Conservation (phyloP, 306 rosid genomes). For the Gastrolobium villosum region DNA sequence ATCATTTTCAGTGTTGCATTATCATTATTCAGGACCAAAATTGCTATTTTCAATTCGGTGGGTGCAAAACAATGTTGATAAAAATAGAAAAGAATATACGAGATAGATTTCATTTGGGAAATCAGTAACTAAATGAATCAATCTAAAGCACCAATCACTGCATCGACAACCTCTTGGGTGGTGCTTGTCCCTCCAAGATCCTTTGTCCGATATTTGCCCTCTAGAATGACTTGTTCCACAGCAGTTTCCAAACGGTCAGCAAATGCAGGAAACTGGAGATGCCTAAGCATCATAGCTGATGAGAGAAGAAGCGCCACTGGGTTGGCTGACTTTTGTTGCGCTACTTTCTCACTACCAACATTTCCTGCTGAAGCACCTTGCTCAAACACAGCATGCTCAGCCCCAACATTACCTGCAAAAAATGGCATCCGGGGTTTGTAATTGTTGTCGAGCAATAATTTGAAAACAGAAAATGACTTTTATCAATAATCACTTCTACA, state of each 20-base stretch:
- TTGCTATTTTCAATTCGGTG: constrained; percentile 41
- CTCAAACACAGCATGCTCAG: constrained; percentile 88
- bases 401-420: constrained; percentile 85
- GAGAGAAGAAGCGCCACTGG: constrained; percentile 90
- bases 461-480: background rate
- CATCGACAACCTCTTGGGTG: constrained; percentile 85
- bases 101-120: constrained; percentile 34
- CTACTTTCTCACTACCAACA: constrained; percentile 67
- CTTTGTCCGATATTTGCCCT: constrained; percentile 70
- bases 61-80: constrained; percentile 45
- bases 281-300: constrained; percentile 95
- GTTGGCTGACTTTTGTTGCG: constrained; percentile 74
- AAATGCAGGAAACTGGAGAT: constrained; percentile 89
- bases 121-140: constrained; percentile 49
- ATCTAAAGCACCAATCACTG: constrained; percentile 67
- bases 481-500: constrained; percentile 17
- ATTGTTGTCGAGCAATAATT: background rate
- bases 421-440: background rate
- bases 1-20: constrained; percentile 39
- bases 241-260: constrained; percentile 92
- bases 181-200: constrained; percentile 84
- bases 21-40: constrained; percentile 49
- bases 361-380: constrained; percentile 98
- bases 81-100: constrained; percentile 43
- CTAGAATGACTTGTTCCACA: constrained; percentile 70